These are phyloP conservation scores for Tetracladium setigerum DNA, from an alignment of 495 filamentous ascomycete genomes.

Conservation along the genomic window DNA sequence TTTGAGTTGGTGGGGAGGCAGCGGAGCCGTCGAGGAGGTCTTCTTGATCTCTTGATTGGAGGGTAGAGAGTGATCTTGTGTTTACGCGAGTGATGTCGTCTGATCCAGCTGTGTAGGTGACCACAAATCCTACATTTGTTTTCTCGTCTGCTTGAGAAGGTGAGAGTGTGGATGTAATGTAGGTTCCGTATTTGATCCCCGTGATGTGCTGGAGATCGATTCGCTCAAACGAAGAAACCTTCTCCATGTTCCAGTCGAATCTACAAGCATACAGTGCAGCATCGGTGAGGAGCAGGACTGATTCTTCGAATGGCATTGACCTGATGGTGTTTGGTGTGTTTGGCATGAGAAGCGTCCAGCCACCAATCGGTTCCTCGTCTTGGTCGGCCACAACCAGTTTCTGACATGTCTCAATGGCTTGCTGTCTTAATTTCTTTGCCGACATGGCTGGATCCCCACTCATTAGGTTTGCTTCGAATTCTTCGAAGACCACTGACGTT, in stretches of 20 bases:
- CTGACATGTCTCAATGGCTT: constrained; percentile 77
- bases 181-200: constrained; percentile 68
- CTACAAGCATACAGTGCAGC: constrained; percentile 76
- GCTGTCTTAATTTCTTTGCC: constrained; percentile 71
- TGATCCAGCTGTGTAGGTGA: constrained; percentile 64
- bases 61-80: constrained; percentile 67
- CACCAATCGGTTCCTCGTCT: constrained; percentile 72
- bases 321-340: constrained; percentile 56
- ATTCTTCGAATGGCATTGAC: constrained; percentile 71
- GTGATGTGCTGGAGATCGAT: constrained; percentile 66
- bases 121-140: constrained; percentile 73
- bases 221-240: constrained; percentile 84
- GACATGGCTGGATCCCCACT: constrained; percentile 82
- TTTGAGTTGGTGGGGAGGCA: constrained; percentile 1
- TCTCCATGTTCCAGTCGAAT: constrained; percentile 90
- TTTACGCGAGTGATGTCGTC: constrained; percentile 69
- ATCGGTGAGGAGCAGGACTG: constrained; percentile 78
- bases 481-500: constrained; percentile 71
- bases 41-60: constrained; percentile 16
- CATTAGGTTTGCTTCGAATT: constrained; percentile 86
- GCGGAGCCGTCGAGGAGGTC: constrained; percentile 8
- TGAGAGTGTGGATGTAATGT: constrained; percentile 81
- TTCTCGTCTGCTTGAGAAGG: constrained; percentile 62
- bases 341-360: constrained; percentile 68
- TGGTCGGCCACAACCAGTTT: constrained; percentile 80